Conservation (phyloP, 2,329 filamentous ascomycete species). For the Aureobasidium mangrovei region DNA sequence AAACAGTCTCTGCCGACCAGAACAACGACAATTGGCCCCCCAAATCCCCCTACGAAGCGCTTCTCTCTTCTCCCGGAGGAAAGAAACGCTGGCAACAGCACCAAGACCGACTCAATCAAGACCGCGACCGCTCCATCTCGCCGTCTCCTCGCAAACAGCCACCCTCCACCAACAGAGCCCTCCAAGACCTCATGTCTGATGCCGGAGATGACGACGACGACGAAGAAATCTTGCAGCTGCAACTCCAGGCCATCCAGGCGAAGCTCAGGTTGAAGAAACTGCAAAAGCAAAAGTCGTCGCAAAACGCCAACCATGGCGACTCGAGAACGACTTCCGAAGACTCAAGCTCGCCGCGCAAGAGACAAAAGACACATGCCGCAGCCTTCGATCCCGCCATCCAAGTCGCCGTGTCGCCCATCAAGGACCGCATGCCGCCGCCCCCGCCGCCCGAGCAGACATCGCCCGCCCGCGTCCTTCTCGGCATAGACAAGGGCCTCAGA, state of each 20-base stretch:
- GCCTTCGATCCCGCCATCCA: conserved; percentile 44
- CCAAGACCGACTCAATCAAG: conserved; percentile 41
- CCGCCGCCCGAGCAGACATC: conserved; percentile 44
- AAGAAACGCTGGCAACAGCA: conserved; percentile 64
- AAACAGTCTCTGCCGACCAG: conserved; percentile 33
- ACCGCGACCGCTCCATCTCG: conserved; percentile 33
- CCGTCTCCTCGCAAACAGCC: conserved; percentile 45
- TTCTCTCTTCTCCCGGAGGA: conserved; percentile 65
- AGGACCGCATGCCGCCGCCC: conserved; percentile 35
- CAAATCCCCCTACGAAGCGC: conserved; percentile 52
- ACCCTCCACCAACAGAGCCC: conserved; percentile 21
- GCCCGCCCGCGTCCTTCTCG: conserved; percentile 69
- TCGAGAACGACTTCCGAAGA: not conserved
- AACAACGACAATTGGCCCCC: conserved; percentile 49
- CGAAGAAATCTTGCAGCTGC: conserved; percentile 79
- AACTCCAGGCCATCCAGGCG: conserved; percentile 82
- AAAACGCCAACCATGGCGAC: conserved; percentile 4
- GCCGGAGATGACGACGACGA: conserved; percentile 48
- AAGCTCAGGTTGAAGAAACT: conserved; percentile 80
- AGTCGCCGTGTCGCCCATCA: conserved; percentile 66
- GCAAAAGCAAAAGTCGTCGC: conserved; percentile 38
- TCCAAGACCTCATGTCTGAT: conserved; percentile 21
- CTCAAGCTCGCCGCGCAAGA: conserved; percentile 18
- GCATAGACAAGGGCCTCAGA: conserved; percentile 80
- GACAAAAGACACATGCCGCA: conserved; percentile 2